Base-by-base conservation (phyloP, 768 basidiomycete species). In the Tulasnella sp. region DNA sequence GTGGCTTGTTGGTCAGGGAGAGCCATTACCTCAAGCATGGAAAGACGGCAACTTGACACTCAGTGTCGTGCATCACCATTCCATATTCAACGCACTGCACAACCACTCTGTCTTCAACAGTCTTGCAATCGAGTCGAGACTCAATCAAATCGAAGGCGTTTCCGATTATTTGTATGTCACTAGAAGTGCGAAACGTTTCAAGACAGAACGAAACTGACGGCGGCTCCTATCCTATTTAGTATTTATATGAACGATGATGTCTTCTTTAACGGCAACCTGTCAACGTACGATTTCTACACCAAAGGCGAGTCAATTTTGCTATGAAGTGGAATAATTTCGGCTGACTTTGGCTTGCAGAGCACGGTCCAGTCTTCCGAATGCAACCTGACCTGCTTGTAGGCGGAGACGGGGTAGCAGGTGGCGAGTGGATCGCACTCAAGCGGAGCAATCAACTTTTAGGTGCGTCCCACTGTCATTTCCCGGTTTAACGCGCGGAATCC, bases 231-330 rank as follows among this genome's bases (percentile, higher is more conserved):
- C 40, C 9, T 61, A 37, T 40, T 26, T 23, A 78, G 79, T 44
- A 44, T 80, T 20, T 80, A 80, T 37, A 80, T 80, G 74, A 83
- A 83, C 77, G 82, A 83, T 74, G 83, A 83, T 76, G 80, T 81
- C 73, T 83, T 82, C 79, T 46, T 82, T 18, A 70, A 78, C 39
- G 20, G 35, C 44, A 42, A 51, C 26, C 10, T 79, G 18, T 23
- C 48, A 5, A 26, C 72, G 5, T 23, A n/a, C 5, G 20, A 51
- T 39, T 78, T 75, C 40, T 78, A 70, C 46, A 61, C 67, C 18
- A 39, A 32, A 44, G 44, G 78, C 78, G 37, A 10, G 74, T 75
- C 20, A 75, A 29, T 32, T 67, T 39, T 16, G 42, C 57, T 75
- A 4, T 61, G 4, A 51, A 23, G 69, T 35, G 29, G n/a, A 39